Evolutionary conservation across 1,139 yeast genomes (phyloP).

Genomic region (Sugiyamaella castrensis): DNA sequence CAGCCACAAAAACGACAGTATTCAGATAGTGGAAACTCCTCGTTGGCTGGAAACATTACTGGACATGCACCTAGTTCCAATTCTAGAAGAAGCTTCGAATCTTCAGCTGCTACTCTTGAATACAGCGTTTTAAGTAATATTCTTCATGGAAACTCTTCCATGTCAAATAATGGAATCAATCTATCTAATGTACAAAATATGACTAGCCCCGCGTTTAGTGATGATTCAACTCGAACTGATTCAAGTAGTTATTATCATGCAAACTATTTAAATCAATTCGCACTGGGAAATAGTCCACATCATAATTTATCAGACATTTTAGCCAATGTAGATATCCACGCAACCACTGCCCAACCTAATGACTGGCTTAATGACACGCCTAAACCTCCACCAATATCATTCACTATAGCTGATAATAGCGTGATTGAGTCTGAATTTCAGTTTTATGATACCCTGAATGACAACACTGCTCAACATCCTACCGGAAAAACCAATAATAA

Average conservation of each 20-base stretch:
- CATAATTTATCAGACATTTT: slow-evolving; percentile 26
- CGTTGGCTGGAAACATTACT: background rate
- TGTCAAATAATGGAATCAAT: slow-evolving; percentile 31
- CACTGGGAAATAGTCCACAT: slow-evolving; percentile 20
- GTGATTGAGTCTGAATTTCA: slow-evolving; percentile 14
- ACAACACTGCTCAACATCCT: background rate
- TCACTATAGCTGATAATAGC: slow-evolving; percentile 25
- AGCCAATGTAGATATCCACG: slow-evolving; percentile 22
- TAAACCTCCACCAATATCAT: slow-evolving; percentile 28
- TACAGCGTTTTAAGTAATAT: slow-evolving; percentile 75
- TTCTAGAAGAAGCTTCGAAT: slow-evolving; percentile 45
- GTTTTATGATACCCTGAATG: background rate
- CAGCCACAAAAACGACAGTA: background rate
- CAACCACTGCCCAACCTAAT: slow-evolving; percentile 6
- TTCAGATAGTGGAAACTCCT: background rate
- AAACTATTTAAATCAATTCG: slow-evolving; percentile 24
- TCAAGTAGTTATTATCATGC: slow-evolving; percentile 10
- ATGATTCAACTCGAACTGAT: slow-evolving; percentile 23
- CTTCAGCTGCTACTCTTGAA: slow-evolving; percentile 77
- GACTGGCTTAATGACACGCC: slow-evolving; percentile 26
- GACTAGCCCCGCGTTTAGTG: slow-evolving; percentile 30
- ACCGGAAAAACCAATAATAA: slow-evolving; percentile 4
- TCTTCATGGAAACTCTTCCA: slow-evolving; percentile 37
- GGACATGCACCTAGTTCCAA: background rate
- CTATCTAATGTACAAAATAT: slow-evolving; percentile 1